Evolutionary conservation across 768 basidiomycete genomes (phyloP), one percentile per base, ranked within the genome.

Genomic region (Ephemerocybe angulata): DNA sequence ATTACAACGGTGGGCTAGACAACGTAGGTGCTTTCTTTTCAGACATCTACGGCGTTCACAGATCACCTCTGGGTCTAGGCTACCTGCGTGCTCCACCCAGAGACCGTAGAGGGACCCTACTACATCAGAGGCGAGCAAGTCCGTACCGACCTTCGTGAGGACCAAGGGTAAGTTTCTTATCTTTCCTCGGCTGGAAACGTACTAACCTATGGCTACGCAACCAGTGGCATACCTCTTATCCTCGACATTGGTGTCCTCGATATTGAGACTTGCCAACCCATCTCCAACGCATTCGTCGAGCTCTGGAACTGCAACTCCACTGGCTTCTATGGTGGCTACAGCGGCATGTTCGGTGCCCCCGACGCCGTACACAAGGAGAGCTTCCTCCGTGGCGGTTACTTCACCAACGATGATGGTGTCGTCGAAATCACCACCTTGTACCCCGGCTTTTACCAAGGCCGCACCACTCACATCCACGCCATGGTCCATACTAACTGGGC

Each of bases 71-170:
- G n/a, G 19, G 1, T 24, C 7, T 81, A 82, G 58, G 80, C 79
- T 57, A 76, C 78, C 1, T 83, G 81, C 54, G 78, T 83, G 7
- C 70, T 83, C 1, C 68, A 79, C 7, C 80, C 81, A n/a, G 76
- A 78, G 53, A 76, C 77, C 2, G 81, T 79, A 0, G 79, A 81
- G 58, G 81, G 81, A 0, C 81, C 81, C 1, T 83, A 83, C 60
- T 78, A 81, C 58, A 82, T 54, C 65, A 60, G 3, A 69, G 68
- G 29, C 30, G 55, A 56, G 22, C 38, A 22, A 27, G 28, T 56
- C 42, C 52, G 53, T 33, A 58, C 37, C 19, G 53, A 54, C 40
- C n/a, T 54, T 17, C 50, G 49, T 12, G 55, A 56, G 29, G 27
- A 25, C 2, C 55, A 56, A 46, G 10, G 40, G 55, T 51, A 37